These are phyloP conservation scores for Staphylotrichum longicolle DNA, from an alignment of 495 filamentous ascomycete species.

Conservation along the genomic window DNA sequence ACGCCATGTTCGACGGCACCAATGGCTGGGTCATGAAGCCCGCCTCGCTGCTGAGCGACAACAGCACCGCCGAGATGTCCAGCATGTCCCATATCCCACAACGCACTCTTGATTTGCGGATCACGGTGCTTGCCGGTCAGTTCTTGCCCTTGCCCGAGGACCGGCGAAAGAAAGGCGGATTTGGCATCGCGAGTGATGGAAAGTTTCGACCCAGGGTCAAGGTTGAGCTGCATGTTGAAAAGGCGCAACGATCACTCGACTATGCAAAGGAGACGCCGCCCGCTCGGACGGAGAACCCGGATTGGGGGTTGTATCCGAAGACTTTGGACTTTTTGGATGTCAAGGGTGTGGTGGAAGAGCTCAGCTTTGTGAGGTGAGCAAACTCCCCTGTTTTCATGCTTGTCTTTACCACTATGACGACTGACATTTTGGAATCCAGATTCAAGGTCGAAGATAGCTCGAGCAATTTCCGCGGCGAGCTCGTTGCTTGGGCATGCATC, in stretches of 20 bases:
- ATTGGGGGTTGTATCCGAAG: slow-evolving; percentile 35
- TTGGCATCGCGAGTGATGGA: slow-evolving; percentile 31
- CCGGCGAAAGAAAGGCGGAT: slow-evolving; percentile 21
- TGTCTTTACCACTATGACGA: background rate
- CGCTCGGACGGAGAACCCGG: slow-evolving; percentile 42
- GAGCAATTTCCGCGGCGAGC: slow-evolving; percentile 49
- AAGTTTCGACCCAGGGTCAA: slow-evolving; percentile 55
- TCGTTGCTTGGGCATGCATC: slow-evolving; percentile 85
- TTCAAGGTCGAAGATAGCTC: slow-evolving; percentile 77
- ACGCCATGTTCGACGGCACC: slow-evolving; percentile 84
- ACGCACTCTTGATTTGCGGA: slow-evolving; percentile 40
- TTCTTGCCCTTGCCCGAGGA: slow-evolving; percentile 39
- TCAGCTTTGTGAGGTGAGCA: slow-evolving; percentile 51
- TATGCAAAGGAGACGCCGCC: slow-evolving; percentile 35
- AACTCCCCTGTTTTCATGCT: background rate
- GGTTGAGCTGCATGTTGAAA: slow-evolving; percentile 75
- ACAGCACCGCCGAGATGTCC: slow-evolving; percentile 18
- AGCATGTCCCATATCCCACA: slow-evolving; percentile 24
- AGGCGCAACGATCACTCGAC: slow-evolving; percentile 41
- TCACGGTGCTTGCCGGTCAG: slow-evolving; percentile 47
- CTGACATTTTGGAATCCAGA: slow-evolving; percentile 38
- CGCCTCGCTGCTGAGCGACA: slow-evolving; percentile 42
- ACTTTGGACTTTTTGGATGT: slow-evolving; percentile 41
- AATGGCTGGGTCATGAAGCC: slow-evolving; percentile 88
- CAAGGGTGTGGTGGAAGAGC: slow-evolving; percentile 41